A percentile compares a stretch with the other conserved stretches of the same genome.
Conservation (phyloP, 495 filamentous ascomycete species). For the Talaromyces stipitatus region DNA sequence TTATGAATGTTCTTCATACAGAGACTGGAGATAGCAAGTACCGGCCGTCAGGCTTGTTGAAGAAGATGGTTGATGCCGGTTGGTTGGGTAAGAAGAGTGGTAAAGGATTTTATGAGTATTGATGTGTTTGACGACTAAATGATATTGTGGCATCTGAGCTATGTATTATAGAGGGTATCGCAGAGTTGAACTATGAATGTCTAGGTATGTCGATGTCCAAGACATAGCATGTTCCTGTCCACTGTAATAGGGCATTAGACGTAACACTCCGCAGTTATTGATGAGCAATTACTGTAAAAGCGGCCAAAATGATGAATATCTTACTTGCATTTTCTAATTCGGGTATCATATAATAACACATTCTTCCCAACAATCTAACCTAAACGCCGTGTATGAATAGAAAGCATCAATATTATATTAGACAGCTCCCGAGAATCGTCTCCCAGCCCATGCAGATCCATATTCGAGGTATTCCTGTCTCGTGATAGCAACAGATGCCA, state of each 20-base stretch:
- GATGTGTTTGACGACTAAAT: neutral
- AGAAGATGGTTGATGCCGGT: slow-evolving; percentile 95
- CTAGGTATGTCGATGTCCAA: neutral
- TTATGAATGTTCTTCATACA: slow-evolving; percentile 91
- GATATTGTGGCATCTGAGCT: neutral
- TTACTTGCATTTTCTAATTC: neutral
- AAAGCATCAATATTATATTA: neutral
- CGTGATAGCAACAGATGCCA: slow-evolving; percentile 62
- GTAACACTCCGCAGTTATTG: neutral
- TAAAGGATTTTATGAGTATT: slow-evolving; percentile 93
- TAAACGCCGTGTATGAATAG: neutral
- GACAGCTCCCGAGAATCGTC: slow-evolving; percentile 52
- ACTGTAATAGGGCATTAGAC: no score
- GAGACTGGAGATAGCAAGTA: slow-evolving; percentile 97
- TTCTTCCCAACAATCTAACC: neutral
- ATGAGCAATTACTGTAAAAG: no score
- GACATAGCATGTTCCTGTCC: no score
- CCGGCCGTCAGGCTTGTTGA: slow-evolving; percentile 72
- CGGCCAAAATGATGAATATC: neutral
- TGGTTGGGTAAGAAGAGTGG: slow-evolving; percentile 98
- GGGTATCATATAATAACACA: slow-evolving; percentile 6
- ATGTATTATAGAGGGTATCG: neutral
- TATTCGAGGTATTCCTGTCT: slow-evolving; percentile 86
- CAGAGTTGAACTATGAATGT: neutral
- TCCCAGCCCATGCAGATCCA: slow-evolving; percentile 68